These are phyloP conservation scores for Graphium sp. DNA, from an alignment of 2,329 filamentous ascomycete species.

Conservation along the genomic window DNA sequence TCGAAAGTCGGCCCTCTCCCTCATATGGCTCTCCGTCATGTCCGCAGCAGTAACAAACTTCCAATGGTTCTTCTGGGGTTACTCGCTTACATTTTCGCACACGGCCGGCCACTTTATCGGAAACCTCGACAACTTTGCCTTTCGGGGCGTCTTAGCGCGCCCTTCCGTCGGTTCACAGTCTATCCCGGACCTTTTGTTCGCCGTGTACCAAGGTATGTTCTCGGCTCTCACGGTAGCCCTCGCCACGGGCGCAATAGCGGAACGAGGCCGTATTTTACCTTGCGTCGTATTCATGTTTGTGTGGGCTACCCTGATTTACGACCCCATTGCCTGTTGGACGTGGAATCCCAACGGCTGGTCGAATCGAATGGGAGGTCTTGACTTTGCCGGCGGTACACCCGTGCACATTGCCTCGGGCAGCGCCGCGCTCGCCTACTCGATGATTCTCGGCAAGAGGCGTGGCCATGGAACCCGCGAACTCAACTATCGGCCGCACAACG, in stretches of 20 bases:
- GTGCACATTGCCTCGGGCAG: constrained; percentile 76
- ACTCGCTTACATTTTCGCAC: constrained; percentile 69
- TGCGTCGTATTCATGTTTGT: constrained; percentile 87
- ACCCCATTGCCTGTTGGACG: constrained; percentile 88
- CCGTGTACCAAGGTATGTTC: constrained; percentile 80
- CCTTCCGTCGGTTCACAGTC: constrained; percentile 58
- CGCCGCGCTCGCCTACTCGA: constrained; percentile 74
- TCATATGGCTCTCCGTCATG: constrained; percentile 88
- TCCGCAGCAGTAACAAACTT: constrained; percentile 68
- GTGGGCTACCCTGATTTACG: constrained; percentile 81
- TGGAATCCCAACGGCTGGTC: constrained; percentile 80
- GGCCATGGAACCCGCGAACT: constrained; percentile 77
- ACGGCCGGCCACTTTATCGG: constrained; percentile 61
- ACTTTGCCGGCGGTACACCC: constrained; percentile 81
- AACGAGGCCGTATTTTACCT: constrained; percentile 75
- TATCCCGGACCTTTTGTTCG: constrained; percentile 72
- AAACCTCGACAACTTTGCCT: constrained; percentile 62
- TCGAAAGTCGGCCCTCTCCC: constrained; percentile 72
- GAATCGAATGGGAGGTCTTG: constrained; percentile 61
- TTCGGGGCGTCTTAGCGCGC: constrained; percentile 56
- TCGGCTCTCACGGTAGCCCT: constrained; percentile 74
- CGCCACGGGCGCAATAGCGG: constrained; percentile 69
- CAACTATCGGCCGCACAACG: constrained; percentile 86
- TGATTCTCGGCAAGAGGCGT: constrained; percentile 75
- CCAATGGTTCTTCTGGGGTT: constrained; percentile 94